Evolutionary conservation across 2,329 filamentous ascomycete genomes (phyloP).

Genomic region (Talaromyces sp.): DNA sequence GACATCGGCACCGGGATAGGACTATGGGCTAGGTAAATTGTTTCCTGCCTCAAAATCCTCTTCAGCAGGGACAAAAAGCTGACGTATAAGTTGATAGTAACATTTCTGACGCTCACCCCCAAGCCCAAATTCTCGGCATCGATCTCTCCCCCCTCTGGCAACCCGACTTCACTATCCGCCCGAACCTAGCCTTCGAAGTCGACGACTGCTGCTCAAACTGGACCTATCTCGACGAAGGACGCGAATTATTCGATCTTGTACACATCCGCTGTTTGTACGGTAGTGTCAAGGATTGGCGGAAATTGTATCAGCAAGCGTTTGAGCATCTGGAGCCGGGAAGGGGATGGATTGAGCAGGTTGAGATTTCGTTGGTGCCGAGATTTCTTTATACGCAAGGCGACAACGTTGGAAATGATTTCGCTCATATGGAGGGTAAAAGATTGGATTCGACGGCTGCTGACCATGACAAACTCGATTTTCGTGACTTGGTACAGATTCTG

Average conservation of each 20-base stretch:
- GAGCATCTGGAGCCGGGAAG: slow-evolving; percentile 34
- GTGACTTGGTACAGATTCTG: slow-evolving; percentile 21
- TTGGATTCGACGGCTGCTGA: neutral
- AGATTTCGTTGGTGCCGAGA: slow-evolving; percentile 39
- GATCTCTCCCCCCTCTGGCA: slow-evolving; percentile 35
- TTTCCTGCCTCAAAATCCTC: neutral
- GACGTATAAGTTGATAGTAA: slow-evolving; percentile 4
- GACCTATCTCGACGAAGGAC: slow-evolving; percentile 29
- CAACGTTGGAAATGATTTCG: slow-evolving; percentile 22
- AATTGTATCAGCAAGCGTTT: slow-evolving; percentile 34
- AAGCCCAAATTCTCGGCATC: slow-evolving; percentile 34
- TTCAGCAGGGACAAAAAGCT: neutral
- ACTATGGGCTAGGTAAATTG: slow-evolving; percentile 30
- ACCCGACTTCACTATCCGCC: slow-evolving; percentile 19
- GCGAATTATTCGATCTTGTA: slow-evolving; percentile 41
- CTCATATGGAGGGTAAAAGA: neutral
- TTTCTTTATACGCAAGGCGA: slow-evolving; percentile 17
- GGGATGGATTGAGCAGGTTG: slow-evolving; percentile 39
- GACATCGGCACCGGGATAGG: slow-evolving; percentile 34
- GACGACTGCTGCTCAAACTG: slow-evolving; percentile 36
- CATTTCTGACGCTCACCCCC: slow-evolving; percentile 30
- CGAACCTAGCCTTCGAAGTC: slow-evolving; percentile 33
- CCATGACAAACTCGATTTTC: slow-evolving; percentile 27
- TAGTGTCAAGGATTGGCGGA: slow-evolving; percentile 33
- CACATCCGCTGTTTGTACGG: slow-evolving; percentile 40